These are phyloP conservation scores for Parathielavia appendiculata DNA, from an alignment of 495 filamentous ascomycete genomes.

Conservation along the genomic window DNA sequence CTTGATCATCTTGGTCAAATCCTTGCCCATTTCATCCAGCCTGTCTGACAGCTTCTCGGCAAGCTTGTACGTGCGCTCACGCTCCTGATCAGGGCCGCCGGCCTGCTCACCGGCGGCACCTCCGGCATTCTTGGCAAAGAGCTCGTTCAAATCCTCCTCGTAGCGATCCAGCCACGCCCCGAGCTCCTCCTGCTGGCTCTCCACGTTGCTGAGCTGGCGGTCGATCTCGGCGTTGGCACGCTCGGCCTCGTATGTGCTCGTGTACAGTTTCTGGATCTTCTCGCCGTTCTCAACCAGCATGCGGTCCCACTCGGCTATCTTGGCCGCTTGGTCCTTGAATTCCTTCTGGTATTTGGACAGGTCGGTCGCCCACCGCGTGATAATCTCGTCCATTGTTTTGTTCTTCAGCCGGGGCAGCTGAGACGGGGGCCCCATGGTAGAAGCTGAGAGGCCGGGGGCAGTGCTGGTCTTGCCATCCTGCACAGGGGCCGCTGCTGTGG, in stretches of 20 bases:
- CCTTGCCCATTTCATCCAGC: conserved; percentile 85
- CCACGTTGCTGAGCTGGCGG: conserved; percentile 78
- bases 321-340: conserved; percentile 80
- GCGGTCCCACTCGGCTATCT: conserved; percentile 86
- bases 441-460: conserved; percentile 52
- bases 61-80: conserved; percentile 87
- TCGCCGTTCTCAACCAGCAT: conserved; percentile 85
- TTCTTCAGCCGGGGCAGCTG: conserved; percentile 86
- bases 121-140: conserved; percentile 62
- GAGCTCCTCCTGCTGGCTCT: conserved; percentile 87
- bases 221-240: conserved; percentile 86
- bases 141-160: conserved; percentile 79
- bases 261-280: conserved; percentile 85
- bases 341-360: conserved; percentile 93
- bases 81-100: conserved; percentile 85
- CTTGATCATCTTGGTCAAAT: conserved; percentile 90
- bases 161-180: conserved; percentile 79
- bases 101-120: conserved; percentile 51
- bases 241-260: conserved; percentile 84
- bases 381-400: conserved; percentile 99
- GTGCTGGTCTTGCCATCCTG: conserved; percentile 28
- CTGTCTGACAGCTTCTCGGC: conserved; percentile 86
- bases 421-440: conserved; percentile 72
- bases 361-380: conserved; percentile 95
- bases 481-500: conserved; percentile 17